Evolutionary conservation across 192 early-diverging fungal species (phyloP), one percentile per base, ranked within the genome.

Genomic region (Podila horticola): DNA sequence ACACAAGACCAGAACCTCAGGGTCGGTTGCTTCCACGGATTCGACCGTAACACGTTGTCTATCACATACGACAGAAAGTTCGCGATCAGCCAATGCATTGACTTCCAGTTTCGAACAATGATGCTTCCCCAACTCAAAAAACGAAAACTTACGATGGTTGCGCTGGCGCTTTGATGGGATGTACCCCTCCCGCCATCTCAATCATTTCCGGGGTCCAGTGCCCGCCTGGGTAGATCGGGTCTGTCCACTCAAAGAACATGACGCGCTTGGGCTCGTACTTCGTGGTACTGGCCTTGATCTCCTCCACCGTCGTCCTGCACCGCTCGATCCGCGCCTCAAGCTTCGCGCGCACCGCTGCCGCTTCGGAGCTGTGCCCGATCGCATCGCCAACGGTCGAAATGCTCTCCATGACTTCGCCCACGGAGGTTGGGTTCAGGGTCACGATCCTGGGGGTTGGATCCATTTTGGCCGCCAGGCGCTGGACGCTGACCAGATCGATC

Each of bases 171-270:
- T 87, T 86, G 50, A 88, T 69, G 8, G 86, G 81, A 51, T 88
- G 87, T 0, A 79, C 62, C 6, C 84, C 87, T 7, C 85, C 85
- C 12, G 84, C 82, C 13, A 82, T 55, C 20, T 85, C 74, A 28
- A 88, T 86, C 51, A 88, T 75, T 60, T 88, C 84, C 0, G 87
- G 83, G 4, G 87, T 88, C 87, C 87, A 88, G 50, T 88, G 87
- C 12, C 87, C 87, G 12, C 84, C 87, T 26, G 81, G 64, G 59
- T 81, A 88, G n/a, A 88, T 82, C 26, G 87, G 87, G n/a, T 75
- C 86, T 9, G 75, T 73, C 87, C 87, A 88, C 48, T 88, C 87
- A 68, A 84, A 72, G 67, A 88, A 87, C 66, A 77, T 82, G 34
- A 88, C 87, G 20, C 50, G 71, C 34, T 72, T 75, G 50, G 76